Conservation (phyloP, 1,284 basidiomycete genomes). For the Heterobasidion irregulare region DNA sequence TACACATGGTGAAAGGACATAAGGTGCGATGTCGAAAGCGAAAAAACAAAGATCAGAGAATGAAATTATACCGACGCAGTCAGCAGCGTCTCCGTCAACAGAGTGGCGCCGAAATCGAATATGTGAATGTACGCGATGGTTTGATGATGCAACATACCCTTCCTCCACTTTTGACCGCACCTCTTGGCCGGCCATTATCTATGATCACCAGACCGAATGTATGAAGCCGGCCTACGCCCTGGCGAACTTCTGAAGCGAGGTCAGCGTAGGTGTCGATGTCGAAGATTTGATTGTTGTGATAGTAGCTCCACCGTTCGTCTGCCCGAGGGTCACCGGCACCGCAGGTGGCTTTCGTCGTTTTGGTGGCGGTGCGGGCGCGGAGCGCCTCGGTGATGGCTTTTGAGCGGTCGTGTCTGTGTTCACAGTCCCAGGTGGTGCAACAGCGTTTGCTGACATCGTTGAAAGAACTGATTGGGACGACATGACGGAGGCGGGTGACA, state of each 20-base stretch:
- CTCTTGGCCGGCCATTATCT: no score
- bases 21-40: background rate
- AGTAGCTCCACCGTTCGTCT: constrained; percentile 34
- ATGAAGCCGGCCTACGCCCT: background rate
- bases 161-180: no score
- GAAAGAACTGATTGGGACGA: background rate
- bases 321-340: constrained; percentile 42
- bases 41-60: background rate
- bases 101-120: background rate
- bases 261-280: background rate
- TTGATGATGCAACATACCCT: background rate
- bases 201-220: no score
- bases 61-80: background rate
- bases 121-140: background rate
- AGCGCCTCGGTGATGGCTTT: constrained; percentile 23
- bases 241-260: background rate
- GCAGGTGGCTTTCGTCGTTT: constrained; percentile 61
- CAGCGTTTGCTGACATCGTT: background rate
- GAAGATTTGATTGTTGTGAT: constrained; percentile 41
- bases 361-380: constrained; percentile 44
- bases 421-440: constrained; percentile 10
- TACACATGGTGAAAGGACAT: background rate
- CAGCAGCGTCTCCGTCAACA: background rate
- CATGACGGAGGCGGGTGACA: constrained; percentile 5
- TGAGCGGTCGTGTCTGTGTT: constrained; percentile 12